Evolutionary conservation across 176 grass and related monocot species (phyloP), one percentile per base, ranked within the genome.

Genomic region (Cenchrus fungigraminus): DNA sequence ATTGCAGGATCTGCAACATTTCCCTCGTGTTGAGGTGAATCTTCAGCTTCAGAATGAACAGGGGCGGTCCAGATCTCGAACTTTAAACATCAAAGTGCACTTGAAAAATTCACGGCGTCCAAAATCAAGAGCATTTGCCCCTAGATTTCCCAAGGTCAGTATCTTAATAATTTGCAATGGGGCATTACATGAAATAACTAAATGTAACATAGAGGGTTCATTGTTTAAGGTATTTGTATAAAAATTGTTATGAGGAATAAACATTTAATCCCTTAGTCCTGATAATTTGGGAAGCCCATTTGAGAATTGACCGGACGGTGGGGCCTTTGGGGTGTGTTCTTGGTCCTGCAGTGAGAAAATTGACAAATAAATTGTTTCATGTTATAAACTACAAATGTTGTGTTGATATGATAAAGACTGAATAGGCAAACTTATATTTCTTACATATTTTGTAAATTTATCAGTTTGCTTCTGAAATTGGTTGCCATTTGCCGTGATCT

Each of bases 91-190:
- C 72, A 93, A 86, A 76, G 76, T 94, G 76, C 87, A 95, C 66
- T 89, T 94, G 70, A 92, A 52, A 75, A 93, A 93, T 81, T 85
- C 68, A n/a, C 86, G 86, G 42, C 79, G 86, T 32, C 92, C 87
- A 65, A 85, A 78, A 79, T 88, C 83, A 65, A 92, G 96, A 88
- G 89, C 93, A 77, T 98, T 98, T 91, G 84, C 87, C 52, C 87
- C 93, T 86, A 84, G 91, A 91, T 98, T 93, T 76, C 96, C 93
- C 13, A 98, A 95, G 93, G 95, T 98, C 55, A 87, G 86, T 79
- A 65, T 53, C 81, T 72, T 56, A 74, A 82, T 74, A 80, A 76
- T 58, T 74, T 79, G 42, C 25, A 19, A 15, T 73, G 67, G 37
- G 12, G 37, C 37, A 84, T 79, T 73, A 79, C 20, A 42, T 71